Evolutionary conservation across 2,329 filamentous ascomycete species (phyloP).

Genomic region (Scedosporium aurantiacum): DNA sequence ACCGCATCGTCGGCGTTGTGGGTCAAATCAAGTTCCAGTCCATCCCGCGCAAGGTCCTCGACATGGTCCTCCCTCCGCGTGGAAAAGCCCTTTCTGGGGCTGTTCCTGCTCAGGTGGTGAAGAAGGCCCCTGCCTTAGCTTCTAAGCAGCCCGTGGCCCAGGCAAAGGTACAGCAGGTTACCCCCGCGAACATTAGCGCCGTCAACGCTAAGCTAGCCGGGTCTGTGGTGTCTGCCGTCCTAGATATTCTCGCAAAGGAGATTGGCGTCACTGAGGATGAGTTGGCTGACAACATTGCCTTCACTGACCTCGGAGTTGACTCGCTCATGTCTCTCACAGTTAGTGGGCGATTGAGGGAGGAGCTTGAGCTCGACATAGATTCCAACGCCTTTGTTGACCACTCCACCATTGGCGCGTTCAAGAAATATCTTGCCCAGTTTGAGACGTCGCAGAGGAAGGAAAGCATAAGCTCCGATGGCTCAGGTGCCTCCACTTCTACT

Average conservation of each 20-base stretch:
- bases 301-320: constrained; percentile 48
- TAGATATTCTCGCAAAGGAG: constrained; percentile 46
- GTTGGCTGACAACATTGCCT: constrained; percentile 43
- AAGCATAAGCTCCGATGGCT: constrained; percentile 16
- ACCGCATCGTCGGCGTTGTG: constrained; percentile 34
- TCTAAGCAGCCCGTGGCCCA: constrained; percentile 21
- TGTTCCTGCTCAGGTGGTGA: constrained; percentile 21
- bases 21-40: constrained; percentile 55
- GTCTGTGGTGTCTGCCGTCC: constrained; percentile 28
- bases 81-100: constrained; percentile 31
- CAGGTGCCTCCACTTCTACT: constrained; percentile 20
- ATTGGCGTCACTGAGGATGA: constrained; percentile 43
- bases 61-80: constrained; percentile 54
- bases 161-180: constrained; percentile 34
- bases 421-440: constrained; percentile 26
- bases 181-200: constrained; percentile 32
- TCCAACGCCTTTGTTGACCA: constrained; percentile 43
- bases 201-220: constrained; percentile 40
- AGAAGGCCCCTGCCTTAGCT: constrained; percentile 20
- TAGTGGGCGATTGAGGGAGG: constrained; percentile 43
- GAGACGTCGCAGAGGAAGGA: constrained; percentile 17
- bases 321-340: constrained; percentile 52
- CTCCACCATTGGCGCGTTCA: constrained; percentile 42
- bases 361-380: constrained; percentile 43
- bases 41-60: constrained; percentile 54